phyloP scores from a whole-genome alignment of 805 yeast species.

The Saturnispora besseyi region DNA sequence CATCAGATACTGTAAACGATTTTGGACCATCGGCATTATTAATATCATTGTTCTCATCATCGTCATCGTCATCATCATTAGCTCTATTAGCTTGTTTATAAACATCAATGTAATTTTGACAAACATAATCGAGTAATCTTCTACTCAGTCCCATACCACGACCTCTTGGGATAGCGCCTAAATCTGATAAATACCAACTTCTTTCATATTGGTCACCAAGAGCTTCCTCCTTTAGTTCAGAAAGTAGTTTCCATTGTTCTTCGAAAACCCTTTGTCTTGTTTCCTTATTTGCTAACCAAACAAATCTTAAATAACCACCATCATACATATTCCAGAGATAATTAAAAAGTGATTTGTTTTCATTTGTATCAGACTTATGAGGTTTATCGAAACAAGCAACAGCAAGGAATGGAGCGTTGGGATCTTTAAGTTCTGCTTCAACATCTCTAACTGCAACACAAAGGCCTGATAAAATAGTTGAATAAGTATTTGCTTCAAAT shows the following conservation, averaged over 20 bases:
- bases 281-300: constrained; percentile 30
- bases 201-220: constrained; percentile 32
- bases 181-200: constrained; percentile 51
- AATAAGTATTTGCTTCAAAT: constrained; percentile 46
- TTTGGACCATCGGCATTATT: neutral
- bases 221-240: constrained; percentile 34
- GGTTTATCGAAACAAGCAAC: constrained; percentile 42
- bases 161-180: constrained; percentile 49
- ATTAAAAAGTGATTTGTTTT: constrained; percentile 25
- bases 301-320: constrained; percentile 27
- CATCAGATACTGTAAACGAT: constrained; percentile 12
- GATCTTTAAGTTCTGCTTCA: constrained; percentile 33
- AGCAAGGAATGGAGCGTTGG: constrained; percentile 40
- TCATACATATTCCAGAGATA: constrained; percentile 28
- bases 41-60: constrained; percentile 7
- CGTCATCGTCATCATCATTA: constrained; percentile 12
- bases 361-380: constrained; percentile 10
- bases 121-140: constrained; percentile 30
- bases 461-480: constrained; percentile 41
- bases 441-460: constrained; percentile 42
- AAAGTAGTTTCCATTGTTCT: constrained; percentile 41
- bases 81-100: neutral
- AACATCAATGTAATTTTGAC: constrained; percentile 9
- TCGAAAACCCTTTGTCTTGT: constrained; percentile 42
- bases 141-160: constrained; percentile 53